A percentile compares a stretch with the other conserved stretches of the same genome.
phyloP scores from a whole-genome alignment of 768 basidiomycete species.

The Udeniomyces megalosporus region DNA sequence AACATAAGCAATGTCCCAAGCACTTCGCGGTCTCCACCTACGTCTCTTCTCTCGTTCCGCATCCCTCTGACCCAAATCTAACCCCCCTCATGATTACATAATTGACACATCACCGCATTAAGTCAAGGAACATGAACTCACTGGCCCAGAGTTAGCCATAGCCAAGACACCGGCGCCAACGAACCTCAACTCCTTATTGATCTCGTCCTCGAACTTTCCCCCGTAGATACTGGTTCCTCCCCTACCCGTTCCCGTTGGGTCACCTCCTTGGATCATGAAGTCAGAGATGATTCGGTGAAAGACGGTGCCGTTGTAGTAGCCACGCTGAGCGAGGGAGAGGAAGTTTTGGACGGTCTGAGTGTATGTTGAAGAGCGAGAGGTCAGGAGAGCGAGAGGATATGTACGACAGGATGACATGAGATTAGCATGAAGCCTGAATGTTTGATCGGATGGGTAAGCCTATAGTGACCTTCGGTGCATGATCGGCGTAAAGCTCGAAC shows the following conservation, averaged over 20 bases:
- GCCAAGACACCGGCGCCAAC: constrained; percentile 92
- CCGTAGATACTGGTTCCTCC: constrained; percentile 38
- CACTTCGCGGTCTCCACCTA: no score
- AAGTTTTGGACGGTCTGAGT: constrained; percentile 87
- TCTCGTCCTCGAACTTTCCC: constrained; percentile 54
- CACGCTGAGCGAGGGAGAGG: constrained; percentile 68
- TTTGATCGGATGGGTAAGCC: constrained; percentile 6
- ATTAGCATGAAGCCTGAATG: background rate
- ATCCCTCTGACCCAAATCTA: no score
- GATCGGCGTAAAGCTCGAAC: constrained; percentile 82
- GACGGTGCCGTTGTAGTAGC: constrained; percentile 77
- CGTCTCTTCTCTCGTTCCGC: no score
- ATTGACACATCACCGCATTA: no score
- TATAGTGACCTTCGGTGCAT: constrained; percentile 48
- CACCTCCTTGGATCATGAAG: constrained; percentile 92
- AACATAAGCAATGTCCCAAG: no score
- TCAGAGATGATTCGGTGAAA: constrained; percentile 89
- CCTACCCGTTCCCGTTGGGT: constrained; percentile 87
- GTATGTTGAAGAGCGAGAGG: constrained; percentile 16
- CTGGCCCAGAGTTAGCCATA: constrained; percentile 34
- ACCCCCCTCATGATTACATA: no score
- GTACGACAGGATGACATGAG: background rate
- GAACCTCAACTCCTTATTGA: constrained; percentile 78
- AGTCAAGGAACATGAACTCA: no score
- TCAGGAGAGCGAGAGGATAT: background rate